phyloP scores from a whole-genome alignment of 179 eudicot genomes.

The Silene vulgaris region DNA sequence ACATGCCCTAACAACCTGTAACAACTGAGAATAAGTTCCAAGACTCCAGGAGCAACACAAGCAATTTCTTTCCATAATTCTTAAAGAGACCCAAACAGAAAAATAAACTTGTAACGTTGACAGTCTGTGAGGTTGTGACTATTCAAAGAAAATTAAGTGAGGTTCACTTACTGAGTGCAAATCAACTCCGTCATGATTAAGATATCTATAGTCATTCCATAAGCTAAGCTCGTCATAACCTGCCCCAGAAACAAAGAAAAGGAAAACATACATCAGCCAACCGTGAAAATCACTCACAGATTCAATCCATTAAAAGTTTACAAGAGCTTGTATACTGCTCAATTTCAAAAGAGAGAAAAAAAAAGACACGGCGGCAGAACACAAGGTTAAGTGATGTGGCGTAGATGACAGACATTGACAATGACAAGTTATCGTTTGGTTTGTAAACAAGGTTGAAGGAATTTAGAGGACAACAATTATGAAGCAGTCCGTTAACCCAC shows the following conservation, averaged over 20 bases:
- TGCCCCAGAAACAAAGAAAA: slow-evolving; percentile 18
- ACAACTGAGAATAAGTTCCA: not conserved
- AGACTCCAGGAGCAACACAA: not conserved
- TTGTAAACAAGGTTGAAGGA: no score
- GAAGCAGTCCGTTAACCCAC: no score
- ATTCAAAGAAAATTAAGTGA: no score
- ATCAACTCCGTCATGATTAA: slow-evolving; percentile 67
- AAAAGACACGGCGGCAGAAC: not conserved
- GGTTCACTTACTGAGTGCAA: slow-evolving; percentile 49
- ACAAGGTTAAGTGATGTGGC: not conserved
- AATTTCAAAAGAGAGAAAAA: not conserved
- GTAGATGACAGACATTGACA: no score
- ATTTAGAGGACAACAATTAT: no score
- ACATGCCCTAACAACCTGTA: not conserved
- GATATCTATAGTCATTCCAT: slow-evolving; percentile 72
- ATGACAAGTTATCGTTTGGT: no score
- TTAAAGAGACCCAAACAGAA: not conserved
- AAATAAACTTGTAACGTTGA: not conserved
- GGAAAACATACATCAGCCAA: not conserved
- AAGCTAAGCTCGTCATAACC: slow-evolving; percentile 61
- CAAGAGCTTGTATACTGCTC: not conserved
- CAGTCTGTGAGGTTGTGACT: not conserved
- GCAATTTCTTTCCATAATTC: not conserved
- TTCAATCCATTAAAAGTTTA: not conserved
- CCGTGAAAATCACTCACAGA: not conserved